Evolutionary conservation across 768 basidiomycete genomes (phyloP).

Genomic region (Brasilioporus rufonigricans): DNA sequence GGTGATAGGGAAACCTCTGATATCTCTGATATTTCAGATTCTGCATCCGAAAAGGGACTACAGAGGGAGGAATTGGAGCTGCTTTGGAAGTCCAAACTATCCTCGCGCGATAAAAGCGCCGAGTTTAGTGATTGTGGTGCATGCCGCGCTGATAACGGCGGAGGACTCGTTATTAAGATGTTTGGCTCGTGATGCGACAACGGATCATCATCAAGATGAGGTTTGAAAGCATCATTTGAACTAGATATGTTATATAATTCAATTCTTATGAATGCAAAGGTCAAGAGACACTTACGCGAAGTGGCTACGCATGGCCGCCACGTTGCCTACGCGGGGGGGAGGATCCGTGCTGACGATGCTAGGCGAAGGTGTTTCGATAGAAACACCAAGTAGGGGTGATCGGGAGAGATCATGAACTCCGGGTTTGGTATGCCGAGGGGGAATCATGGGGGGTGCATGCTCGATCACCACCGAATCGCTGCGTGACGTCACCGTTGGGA

Average conservation of each 20-base stretch:
- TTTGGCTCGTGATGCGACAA: slow-evolving; percentile 23
- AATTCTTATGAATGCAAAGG: not conserved
- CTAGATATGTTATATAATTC: not conserved
- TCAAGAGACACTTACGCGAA: slow-evolving; percentile 18
- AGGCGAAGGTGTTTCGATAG: not conserved
- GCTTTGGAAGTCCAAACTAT: slow-evolving; percentile 18
- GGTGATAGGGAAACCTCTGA: slow-evolving; percentile 15
- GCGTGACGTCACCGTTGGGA: slow-evolving; percentile 15
- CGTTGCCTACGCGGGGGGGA: slow-evolving; percentile 21
- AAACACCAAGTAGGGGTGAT: slow-evolving; percentile 1
- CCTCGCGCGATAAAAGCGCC: slow-evolving; percentile 20
- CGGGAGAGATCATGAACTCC: slow-evolving; percentile 2
- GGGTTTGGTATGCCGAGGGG: slow-evolving; percentile 18
- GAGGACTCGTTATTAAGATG: slow-evolving; percentile 24
- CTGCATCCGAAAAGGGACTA: slow-evolving; percentile 33
- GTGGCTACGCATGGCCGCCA: slow-evolving; percentile 41
- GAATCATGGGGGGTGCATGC: slow-evolving; percentile 10
- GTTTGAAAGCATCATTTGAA: slow-evolving; percentile 24
- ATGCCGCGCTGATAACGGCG: slow-evolving; percentile 16
- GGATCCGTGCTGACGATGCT: not conserved
- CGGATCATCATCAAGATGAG: slow-evolving; percentile 11
- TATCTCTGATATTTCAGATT: slow-evolving; percentile 28
- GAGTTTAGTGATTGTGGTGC: slow-evolving; percentile 14
- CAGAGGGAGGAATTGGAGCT: slow-evolving; percentile 20
- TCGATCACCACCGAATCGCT: slow-evolving; percentile 19